Conservation (phyloP, 306 rosid species). For the Quercus mongolica region DNA sequence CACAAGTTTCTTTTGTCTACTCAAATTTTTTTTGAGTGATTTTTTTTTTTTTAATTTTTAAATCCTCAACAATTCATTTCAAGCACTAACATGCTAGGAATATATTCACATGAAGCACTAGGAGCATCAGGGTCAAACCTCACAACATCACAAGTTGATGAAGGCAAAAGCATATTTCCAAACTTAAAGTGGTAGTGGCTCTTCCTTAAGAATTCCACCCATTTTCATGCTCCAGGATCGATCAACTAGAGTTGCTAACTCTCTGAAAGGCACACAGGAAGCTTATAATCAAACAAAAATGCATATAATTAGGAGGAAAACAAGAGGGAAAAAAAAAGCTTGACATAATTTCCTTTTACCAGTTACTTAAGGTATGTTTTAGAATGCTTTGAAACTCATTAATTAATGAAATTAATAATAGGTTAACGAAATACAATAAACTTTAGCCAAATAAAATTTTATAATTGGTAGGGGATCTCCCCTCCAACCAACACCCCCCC, state of each 20-base stretch:
- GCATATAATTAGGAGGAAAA: neutral
- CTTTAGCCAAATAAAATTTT: neutral
- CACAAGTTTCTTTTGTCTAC: neutral
- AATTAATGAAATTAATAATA: neutral
- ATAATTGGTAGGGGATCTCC: neutral
- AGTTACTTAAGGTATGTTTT: neutral
- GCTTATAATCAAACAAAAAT: constrained; percentile 21
- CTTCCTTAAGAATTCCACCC: constrained; percentile 84
- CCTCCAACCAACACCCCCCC: neutral
- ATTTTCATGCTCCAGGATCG: constrained; percentile 88
- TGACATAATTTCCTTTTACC: neutral
- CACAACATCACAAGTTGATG: constrained; percentile 26
- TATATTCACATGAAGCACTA: constrained; percentile 19
- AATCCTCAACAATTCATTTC: neutral
- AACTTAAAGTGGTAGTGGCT: constrained; percentile 41
- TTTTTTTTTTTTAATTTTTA: neutral
- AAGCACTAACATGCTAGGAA: constrained; percentile 13
- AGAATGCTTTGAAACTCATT: neutral
- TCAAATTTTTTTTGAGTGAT: neutral
- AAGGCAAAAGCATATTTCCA: constrained; percentile 23
- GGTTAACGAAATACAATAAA: neutral
- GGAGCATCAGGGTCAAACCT: constrained; percentile 43
- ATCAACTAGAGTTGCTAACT: constrained; percentile 70
- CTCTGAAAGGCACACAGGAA: constrained; percentile 55
- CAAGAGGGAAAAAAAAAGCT: neutral